Percentiles rank a stretch among this genome's conserved stretches.
Conservation (phyloP, 805 yeast genomes). For the Candida nitratophila region DNA sequence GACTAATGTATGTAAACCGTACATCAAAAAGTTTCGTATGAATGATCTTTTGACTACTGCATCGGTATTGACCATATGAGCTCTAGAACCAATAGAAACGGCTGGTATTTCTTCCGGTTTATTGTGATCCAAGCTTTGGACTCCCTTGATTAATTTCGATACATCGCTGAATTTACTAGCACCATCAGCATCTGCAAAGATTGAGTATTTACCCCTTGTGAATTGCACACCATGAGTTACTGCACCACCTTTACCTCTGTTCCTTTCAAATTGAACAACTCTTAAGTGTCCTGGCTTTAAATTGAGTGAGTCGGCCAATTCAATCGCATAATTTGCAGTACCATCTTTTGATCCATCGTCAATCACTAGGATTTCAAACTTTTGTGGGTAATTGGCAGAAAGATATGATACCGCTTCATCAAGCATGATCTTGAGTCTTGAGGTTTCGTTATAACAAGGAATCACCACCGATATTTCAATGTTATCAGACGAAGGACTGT, state of each 20-base stretch:
- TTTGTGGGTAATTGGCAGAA: slow-evolving; percentile 17
- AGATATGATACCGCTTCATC: slow-evolving; percentile 60
- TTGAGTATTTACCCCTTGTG: slow-evolving; percentile 60
- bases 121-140: slow-evolving; percentile 22
- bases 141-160: slow-evolving; percentile 37
- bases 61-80: slow-evolving; percentile 93
- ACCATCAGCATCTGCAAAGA: slow-evolving; percentile 98
- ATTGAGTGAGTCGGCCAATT: slow-evolving; percentile 43
- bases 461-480: slow-evolving; percentile 70
- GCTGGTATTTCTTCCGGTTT: slow-evolving; percentile 34
- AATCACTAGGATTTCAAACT: slow-evolving; percentile 76
- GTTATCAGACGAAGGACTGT: slow-evolving; percentile 25
- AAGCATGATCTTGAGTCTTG: slow-evolving; percentile 63
- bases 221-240: slow-evolving; percentile 87
- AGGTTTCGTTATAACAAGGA: slow-evolving; percentile 90
- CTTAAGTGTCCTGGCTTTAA: slow-evolving; percentile 55
- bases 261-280: slow-evolving; percentile 62
- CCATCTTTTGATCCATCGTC: slow-evolving; percentile 91
- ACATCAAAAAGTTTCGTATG: slow-evolving; percentile 86
- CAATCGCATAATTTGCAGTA: slow-evolving; percentile 65
- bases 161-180: slow-evolving; percentile 80
- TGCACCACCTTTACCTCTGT: slow-evolving; percentile 96
- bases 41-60: slow-evolving; percentile 94
- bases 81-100: slow-evolving; percentile 86
- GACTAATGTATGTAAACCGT: slow-evolving; percentile 81